Base-by-base conservation (phyloP, 495 filamentous ascomycete species). In the Lasiosphaeria hispida region DNA sequence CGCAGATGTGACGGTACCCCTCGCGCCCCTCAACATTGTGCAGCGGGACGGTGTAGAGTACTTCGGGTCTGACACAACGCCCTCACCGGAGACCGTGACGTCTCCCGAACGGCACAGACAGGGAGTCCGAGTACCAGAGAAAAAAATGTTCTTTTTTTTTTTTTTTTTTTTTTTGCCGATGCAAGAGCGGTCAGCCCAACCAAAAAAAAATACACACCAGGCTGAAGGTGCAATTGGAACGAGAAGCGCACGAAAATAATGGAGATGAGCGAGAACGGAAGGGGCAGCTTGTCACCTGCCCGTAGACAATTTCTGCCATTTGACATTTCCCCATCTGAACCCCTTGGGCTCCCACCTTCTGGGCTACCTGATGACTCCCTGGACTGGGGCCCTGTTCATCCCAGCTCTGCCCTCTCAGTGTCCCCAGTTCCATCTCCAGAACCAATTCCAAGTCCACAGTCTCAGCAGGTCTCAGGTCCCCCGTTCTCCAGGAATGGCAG, bases 31-130 rank as follows among this genome's bases (percentile, higher is more conserved):
- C 47, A 33, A 18, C 42, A 36, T 55, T 30, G 53, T 39, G 52
- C 39, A 44, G 30, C 53, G 38, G 51, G 19, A 23, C 11, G 40
- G 37, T 37, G 50, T 41, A 39, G 34, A 39, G 47, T 59, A 43
- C 48, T 19, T 59, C 50, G 57, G 57, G 57, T 59, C 57, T 59
- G 57, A 59, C 57, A 53, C 48, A 42, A 38, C 23, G 33, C 34
- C 41, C 49, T 41, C 43, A 42, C 35, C 54, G 54, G 45, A 57
- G 9, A 35, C 54, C 54, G 45, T 57, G 35, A 57, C 33, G 35
- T 48, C 23, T 49, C 54, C 44, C 44, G 35, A 19, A 18, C 11
- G 10, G 43, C 34, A 36, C 18, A 30, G 18, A 30, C 23, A 30
- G 23, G 23, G 33, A 56, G 53, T 56, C 34, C 34, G 37, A 9